These are phyloP conservation scores for Tilletiopsis washingtonensis DNA, from an alignment of 1,284 basidiomycete genomes.

Conservation along the genomic window DNA sequence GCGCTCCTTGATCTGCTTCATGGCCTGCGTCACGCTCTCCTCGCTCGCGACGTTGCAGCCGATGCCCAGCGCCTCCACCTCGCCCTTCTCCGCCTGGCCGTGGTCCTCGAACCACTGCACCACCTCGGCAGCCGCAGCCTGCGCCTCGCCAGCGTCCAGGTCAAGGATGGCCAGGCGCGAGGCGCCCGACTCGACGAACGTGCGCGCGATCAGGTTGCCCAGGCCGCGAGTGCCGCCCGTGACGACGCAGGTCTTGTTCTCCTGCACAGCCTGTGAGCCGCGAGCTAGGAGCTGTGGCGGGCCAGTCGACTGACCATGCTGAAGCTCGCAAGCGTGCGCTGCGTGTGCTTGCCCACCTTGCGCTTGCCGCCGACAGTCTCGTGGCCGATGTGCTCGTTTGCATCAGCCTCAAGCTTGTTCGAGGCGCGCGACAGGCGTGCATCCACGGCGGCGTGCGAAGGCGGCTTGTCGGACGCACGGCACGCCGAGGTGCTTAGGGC, in stretches of 20 bases:
- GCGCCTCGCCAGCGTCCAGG: conserved; percentile 65
- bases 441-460: no score
- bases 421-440: no score
- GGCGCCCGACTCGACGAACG: conserved; percentile 82
- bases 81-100: conserved; percentile 57
- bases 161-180: conserved; percentile 75
- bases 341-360: no score
- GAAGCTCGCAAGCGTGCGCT: no score
- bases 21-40: conserved; percentile 24
- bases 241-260: conserved; percentile 83
- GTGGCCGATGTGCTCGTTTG: no score
- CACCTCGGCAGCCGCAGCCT: conserved; percentile 67
- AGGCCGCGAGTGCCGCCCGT: conserved; percentile 84
- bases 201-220: conserved; percentile 52
- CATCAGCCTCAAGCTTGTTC: no score
- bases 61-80: conserved; percentile 66
- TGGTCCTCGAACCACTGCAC: conserved; percentile 56
- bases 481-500: no score
- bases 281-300: no score
- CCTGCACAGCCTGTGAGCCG: no score
- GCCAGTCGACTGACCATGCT: no score
- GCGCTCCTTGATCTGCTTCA: conserved; percentile 47
- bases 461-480: no score
- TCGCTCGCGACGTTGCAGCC: conserved; percentile 86
- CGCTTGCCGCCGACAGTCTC: no score